Conservation (phyloP, 257 asterid genomes). For the Fraxinus quadrangulata region DNA sequence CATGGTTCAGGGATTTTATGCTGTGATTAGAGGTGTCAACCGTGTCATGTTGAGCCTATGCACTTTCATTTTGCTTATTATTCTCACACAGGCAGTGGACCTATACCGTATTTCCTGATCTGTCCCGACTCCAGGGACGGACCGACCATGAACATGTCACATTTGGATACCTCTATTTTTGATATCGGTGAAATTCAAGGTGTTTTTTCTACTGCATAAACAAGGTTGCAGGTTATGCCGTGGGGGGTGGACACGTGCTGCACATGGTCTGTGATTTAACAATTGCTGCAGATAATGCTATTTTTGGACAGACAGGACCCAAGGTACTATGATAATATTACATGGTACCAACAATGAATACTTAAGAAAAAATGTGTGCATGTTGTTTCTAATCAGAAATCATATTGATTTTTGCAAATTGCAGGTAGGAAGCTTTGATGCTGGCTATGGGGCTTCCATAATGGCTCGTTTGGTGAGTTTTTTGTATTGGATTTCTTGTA, state of each 20-base stretch:
- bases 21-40: no score
- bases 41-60: no score
- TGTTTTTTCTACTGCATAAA: conserved; percentile 21
- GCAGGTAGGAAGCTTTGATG: conserved; percentile 98
- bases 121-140: no score
- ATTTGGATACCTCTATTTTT: no score
- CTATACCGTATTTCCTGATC: no score
- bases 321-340: conserved; percentile 43
- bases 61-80: no score
- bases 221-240: conserved; percentile 97
- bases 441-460: conserved; percentile 92
- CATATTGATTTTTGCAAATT: conserved; percentile 7
- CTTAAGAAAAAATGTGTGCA: no score
- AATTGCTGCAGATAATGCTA: conserved; percentile 91
- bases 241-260: conserved; percentile 92
- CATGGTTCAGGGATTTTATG: not conserved
- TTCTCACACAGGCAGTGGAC: no score
- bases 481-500: not conserved
- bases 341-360: not conserved
- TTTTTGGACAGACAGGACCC: conserved; percentile 97
- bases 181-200: not conserved
- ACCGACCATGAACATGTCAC: no score
- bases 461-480: conserved; percentile 82
- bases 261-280: conserved; percentile 95
- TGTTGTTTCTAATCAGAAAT: not conserved